Conservation (phyloP, 31 red algal genomes). For the Endocladia muricata region DNA sequence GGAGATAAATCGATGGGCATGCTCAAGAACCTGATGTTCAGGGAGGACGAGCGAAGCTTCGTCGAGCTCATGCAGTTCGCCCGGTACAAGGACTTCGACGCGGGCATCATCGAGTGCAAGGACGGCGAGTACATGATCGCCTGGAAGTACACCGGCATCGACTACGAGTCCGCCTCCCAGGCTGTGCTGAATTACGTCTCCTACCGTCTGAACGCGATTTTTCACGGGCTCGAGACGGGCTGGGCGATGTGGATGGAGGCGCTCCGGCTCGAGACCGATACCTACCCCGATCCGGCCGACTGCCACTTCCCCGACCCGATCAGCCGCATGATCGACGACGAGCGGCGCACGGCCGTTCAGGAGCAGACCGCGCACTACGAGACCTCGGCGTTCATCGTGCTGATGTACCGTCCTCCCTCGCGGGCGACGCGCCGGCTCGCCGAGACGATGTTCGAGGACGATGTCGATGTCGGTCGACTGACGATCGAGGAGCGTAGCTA, state of each 20-base stretch:
- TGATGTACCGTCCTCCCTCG: background rate
- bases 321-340: background rate
- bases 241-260: background rate
- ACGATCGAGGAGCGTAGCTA: background rate
- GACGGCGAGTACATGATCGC: no score
- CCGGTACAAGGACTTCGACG: no score
- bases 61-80: no score
- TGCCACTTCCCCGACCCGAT: background rate
- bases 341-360: background rate
- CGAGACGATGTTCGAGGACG: background rate
- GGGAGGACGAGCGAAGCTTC: no score
- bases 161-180: background rate
- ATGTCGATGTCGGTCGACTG: background rate
- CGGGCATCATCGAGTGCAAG: no score
- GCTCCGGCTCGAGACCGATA: background rate
- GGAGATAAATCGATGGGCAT: no score
- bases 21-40: no score
- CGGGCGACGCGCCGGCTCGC: background rate
- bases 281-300: background rate
- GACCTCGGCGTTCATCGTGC: background rate
- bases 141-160: no score
- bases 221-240: background rate
- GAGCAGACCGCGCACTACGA: background rate
- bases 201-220: background rate
- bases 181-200: background rate